Evolutionary conservation across 352 stramenopile genomes (phyloP).

Genomic region (Phytophthora fragariaefolia): DNA sequence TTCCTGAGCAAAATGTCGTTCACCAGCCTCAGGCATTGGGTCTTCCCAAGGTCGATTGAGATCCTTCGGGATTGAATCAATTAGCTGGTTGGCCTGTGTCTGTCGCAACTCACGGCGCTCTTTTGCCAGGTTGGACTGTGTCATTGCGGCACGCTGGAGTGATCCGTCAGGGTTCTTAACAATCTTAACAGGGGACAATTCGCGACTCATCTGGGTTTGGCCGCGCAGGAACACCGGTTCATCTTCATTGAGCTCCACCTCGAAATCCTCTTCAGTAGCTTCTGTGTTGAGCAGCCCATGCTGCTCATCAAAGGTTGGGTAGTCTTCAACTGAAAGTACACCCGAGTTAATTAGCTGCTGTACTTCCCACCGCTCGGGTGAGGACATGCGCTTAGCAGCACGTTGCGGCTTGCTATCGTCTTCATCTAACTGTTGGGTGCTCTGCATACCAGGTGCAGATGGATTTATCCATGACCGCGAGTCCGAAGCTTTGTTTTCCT

Average conservation of each 20-base stretch:
- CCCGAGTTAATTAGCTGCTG: slow-evolving; percentile 98
- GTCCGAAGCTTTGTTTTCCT: slow-evolving; percentile 58
- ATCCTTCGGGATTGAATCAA: slow-evolving; percentile 98
- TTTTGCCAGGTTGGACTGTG: slow-evolving; percentile 96
- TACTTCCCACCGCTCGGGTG: slow-evolving; percentile 97
- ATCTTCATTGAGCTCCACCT: slow-evolving; percentile 97
- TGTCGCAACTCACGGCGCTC: slow-evolving; percentile 97
- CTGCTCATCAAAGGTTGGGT: slow-evolving; percentile 97
- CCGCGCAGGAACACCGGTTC: slow-evolving; percentile 97
- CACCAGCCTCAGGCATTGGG: slow-evolving; percentile 96
- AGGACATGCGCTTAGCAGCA: slow-evolving; percentile 92
- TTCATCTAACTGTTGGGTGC: slow-evolving; percentile 61
- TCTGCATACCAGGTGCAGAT: slow-evolving; percentile 86
- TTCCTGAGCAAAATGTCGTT: slow-evolving; percentile 98
- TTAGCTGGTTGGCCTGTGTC: slow-evolving; percentile 97
- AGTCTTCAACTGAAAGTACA: slow-evolving; percentile 97
- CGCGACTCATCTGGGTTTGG: slow-evolving; percentile 91
- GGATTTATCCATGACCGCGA: slow-evolving; percentile 85
- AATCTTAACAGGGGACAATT: slow-evolving; percentile 97
- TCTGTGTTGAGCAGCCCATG: slow-evolving; percentile 84
- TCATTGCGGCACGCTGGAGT: slow-evolving; percentile 97
- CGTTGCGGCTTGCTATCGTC: slow-evolving; percentile 79
- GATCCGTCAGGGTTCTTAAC: slow-evolving; percentile 99
- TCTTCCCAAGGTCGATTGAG: slow-evolving; percentile 99
- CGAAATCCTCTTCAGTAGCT: slow-evolving; percentile 87